Evolutionary conservation across 768 basidiomycete species (phyloP).

Genomic region (Tricholoma hemisulphureum): DNA sequence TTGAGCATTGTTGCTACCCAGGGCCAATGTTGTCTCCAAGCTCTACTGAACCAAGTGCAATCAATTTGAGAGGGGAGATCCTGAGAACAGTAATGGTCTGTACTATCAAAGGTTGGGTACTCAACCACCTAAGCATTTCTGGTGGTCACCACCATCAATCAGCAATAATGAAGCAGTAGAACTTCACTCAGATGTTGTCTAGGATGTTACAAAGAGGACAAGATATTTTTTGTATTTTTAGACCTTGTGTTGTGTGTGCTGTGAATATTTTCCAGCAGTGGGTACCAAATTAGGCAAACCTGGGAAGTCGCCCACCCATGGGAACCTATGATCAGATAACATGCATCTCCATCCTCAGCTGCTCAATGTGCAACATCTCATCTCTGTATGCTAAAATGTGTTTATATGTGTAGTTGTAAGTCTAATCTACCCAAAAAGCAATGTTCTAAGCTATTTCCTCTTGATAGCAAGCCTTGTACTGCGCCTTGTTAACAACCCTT

Average conservation of each 20-base stretch:
- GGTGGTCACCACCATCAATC: neutral
- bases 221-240: neutral
- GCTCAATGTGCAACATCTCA: neutral
- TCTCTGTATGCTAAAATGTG: neutral
- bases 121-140: neutral
- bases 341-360: neutral
- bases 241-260: neutral
- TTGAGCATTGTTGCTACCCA: too few species aligned
- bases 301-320: neutral
- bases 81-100: too few species aligned
- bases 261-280: neutral
- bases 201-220: neutral
- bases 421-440: neutral
- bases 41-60: too few species aligned
- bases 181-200: neutral
- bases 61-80: too few species aligned
- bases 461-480: neutral
- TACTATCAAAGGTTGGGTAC: too few species aligned
- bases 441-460: neutral
- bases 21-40: too few species aligned
- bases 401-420: neutral
- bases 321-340: neutral
- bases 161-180: neutral
- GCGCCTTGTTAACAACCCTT: neutral
- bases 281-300: neutral